Conservation (phyloP, 1,284 basidiomycete species). For the Mycosarcoma maydis region DNA sequence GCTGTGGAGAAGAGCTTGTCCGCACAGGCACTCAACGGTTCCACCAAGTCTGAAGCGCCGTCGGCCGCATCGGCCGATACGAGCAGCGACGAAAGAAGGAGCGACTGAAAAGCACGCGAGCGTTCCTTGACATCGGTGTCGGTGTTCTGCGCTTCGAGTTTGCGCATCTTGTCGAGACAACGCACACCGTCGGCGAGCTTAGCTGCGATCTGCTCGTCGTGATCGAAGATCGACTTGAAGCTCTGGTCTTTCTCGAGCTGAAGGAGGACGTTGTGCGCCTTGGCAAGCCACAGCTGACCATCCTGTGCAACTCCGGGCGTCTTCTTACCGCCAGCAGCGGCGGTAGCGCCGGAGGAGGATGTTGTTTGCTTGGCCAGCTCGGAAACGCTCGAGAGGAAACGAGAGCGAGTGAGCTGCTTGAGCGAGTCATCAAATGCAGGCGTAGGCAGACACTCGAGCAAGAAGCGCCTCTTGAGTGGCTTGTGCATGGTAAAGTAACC, state of each 20-base stretch:
- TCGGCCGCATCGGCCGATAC: conserved; percentile 69
- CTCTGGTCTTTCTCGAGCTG: conserved; percentile 79
- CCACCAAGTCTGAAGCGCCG: conserved; percentile 66
- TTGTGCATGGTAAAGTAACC: conserved; percentile 81
- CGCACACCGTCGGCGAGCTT: conserved; percentile 34
- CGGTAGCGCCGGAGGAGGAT: conserved; percentile 1
- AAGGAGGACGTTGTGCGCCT: conserved; percentile 75
- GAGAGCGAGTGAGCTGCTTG: conserved; percentile 75
- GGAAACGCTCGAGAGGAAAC: conserved; percentile 79
- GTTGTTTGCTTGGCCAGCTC: conserved; percentile 76
- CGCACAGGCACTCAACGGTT: conserved; percentile 63
- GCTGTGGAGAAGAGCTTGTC: conserved; percentile 41
- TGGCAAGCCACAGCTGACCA: conserved; percentile 82
- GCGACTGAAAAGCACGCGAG: conserved; percentile 50
- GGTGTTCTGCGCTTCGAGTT: conserved; percentile 31
- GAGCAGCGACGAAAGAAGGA: conserved; percentile 53
- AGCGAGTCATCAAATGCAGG: conserved; percentile 79
- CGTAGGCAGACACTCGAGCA: conserved; percentile 69
- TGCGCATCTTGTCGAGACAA: conserved; percentile 47
- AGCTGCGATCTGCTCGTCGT: conserved; percentile 43
- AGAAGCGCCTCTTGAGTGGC: conserved; percentile 77
- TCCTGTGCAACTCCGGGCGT: conserved; percentile 75
- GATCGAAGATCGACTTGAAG: conserved; percentile 59
- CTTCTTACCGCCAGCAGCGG: conserved; percentile 69
- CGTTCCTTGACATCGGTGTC: conserved; percentile 26